A percentile compares a stretch with the other conserved stretches of the same genome.
Conservation (phyloP, 208 protist species). For the Leishmania tarentolae region DNA sequence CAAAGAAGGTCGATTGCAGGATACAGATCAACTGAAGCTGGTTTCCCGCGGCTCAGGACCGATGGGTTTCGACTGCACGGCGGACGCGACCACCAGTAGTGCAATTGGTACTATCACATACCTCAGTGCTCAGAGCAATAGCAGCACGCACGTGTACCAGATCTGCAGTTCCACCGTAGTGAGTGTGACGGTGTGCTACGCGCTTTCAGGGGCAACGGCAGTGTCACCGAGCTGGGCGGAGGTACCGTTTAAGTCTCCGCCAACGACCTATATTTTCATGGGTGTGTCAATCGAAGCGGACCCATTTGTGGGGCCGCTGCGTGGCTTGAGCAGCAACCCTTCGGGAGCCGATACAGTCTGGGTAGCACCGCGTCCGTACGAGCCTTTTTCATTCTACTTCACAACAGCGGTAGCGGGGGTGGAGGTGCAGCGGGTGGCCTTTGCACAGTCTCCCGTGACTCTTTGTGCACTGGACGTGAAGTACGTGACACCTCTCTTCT, state of each 20-base stretch:
- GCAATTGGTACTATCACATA: conserved; percentile 43
- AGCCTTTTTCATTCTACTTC: conserved; percentile 71
- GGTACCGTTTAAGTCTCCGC: conserved; percentile 58
- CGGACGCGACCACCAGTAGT: conserved; percentile 32
- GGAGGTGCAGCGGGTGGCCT: conserved; percentile 55
- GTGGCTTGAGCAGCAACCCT: conserved; percentile 20
- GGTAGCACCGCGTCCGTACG: conserved; percentile 68
- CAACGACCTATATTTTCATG: conserved; percentile 60
- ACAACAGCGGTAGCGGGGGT: conserved; percentile 34
- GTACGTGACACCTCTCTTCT: conserved; percentile 58
- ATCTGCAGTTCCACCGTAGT: conserved; percentile 54
- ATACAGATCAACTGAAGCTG: conserved; percentile 54
- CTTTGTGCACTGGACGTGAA: conserved; percentile 45
- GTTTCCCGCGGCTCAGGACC: conserved; percentile 36
- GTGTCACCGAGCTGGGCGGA: conserved; percentile 61
- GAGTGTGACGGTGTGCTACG: conserved; percentile 79
- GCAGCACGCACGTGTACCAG: conserved; percentile 47
- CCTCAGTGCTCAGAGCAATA: conserved; percentile 41
- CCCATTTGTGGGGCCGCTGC: conserved; percentile 59
- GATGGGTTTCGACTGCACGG: conserved; percentile 64
- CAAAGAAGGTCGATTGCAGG: conserved; percentile 32
- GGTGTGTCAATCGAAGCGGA: conserved; percentile 35
- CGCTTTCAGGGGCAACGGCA: conserved; percentile 28
- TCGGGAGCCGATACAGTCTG: conserved; percentile 2
- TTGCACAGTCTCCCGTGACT: conserved; percentile 45